Percentiles rank a stretch among this genome's conserved stretches.
These are phyloP conservation scores for Zygosaccharomyces siamensis DNA, from an alignment of 805 yeast genomes.

Conservation along the genomic window DNA sequence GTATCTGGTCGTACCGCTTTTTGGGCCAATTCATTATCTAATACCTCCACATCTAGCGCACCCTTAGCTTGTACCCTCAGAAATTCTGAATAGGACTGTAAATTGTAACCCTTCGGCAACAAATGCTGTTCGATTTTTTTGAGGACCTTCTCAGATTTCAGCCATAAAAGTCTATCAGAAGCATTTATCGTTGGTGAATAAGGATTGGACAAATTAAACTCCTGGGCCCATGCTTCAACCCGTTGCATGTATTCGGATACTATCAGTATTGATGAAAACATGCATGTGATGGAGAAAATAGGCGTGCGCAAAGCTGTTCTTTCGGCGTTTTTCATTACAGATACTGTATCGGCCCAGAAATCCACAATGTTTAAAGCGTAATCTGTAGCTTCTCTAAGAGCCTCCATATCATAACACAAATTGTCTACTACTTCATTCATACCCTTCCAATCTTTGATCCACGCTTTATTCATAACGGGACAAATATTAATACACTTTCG, in stretches of 20 bases:
- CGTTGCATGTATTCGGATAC: conserved; percentile 58
- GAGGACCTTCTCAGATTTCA: conserved; percentile 55
- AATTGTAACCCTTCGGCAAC: conserved; percentile 46
- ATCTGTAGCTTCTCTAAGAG: conserved; percentile 57
- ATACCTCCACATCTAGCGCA: conserved; percentile 47
- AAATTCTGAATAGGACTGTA: conserved; percentile 52
- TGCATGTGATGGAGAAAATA: conserved; percentile 66
- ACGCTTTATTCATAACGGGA: conserved; percentile 54
- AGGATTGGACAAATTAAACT: conserved; percentile 25
- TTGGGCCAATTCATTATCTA: conserved; percentile 47
- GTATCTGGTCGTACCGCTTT: conserved; percentile 44
- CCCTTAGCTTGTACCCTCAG: conserved; percentile 56
- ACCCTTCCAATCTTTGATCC: conserved; percentile 62
- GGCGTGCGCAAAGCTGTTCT: conserved; percentile 70
- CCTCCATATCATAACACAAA: conserved; percentile 52
- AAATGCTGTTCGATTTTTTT: conserved; percentile 57
- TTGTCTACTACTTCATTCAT: conserved; percentile 52
- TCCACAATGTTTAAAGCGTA: conserved; percentile 56
- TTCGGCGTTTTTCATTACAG: conserved; percentile 58
- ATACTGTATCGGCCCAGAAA: conserved; percentile 69
- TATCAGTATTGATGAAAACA: conserved; percentile 57
- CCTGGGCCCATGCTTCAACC: conserved; percentile 50
- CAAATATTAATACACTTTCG: conserved; percentile 58
- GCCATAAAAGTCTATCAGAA: conserved; percentile 59
- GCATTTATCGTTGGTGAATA: conserved; percentile 35